Base-by-base conservation (phyloP, 2,329 filamentous ascomycete species). In the Clarireedia hainanense region DNA sequence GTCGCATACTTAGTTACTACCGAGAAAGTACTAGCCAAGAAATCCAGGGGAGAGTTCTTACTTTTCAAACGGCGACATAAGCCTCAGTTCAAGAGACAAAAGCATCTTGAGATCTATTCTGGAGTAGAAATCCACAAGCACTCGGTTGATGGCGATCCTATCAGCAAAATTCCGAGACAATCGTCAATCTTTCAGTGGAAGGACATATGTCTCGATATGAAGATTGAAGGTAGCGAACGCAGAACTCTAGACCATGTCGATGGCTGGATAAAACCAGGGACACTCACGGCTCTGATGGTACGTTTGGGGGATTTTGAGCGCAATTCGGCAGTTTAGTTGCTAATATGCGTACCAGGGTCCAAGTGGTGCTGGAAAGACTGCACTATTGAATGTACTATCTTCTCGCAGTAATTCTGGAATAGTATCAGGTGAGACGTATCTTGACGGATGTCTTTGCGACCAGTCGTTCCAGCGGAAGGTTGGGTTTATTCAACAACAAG, bases 401-500 rank as follows among this genome's bases (percentile, higher is more conserved):
- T 74, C 78, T 51, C 86, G 91, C 68, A 87, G 87, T 4, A 91
- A 88, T 0, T 92, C 94, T 84, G 91, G 91, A 72, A 86, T 95
- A 7, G 89, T 96, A 50, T 83, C 81, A 4, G 91, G 91, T 50
- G 86, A 92, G 62, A 94, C 95, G 85, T 70, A 68, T 78, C 80
- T 84, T 6, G 78, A 84, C 59, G 81, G 81, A n/a, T 24, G 77
- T 80, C 26, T 76, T 78, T 58, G 80, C 76, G 48, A 78, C 76
- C 42, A 83, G 80, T 47, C 83, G 0, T 96, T 96, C 79, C 90
- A 95, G 71, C 86, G 91, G 60, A 94, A 92, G 74, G 95, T 89
- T 60, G 91, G 91, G 45, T 95, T 95, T 65, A 90, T 64, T 37
- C 61, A 65, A 45, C 63, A 65, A 70, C 89, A 95, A 69, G 91